Evolutionary conservation across 2,329 filamentous ascomycete genomes (phyloP).

Genomic region (Fusarium subtropicale): DNA sequence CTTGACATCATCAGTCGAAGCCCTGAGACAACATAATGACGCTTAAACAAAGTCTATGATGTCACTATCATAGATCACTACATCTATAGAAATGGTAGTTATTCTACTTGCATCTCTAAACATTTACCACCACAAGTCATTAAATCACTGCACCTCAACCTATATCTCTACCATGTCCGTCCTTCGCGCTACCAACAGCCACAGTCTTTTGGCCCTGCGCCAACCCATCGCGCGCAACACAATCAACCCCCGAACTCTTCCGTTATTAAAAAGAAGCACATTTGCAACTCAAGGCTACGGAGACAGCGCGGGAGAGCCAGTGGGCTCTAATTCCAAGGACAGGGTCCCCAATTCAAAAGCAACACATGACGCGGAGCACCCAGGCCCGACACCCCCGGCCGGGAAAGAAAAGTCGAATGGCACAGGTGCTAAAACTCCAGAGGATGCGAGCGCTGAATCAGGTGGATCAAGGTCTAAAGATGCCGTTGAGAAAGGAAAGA

Average conservation of each 20-base stretch:
- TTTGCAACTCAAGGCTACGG: constrained; percentile 1
- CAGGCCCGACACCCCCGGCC: background rate
- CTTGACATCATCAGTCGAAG: constrained; percentile 1
- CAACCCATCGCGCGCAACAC: background rate
- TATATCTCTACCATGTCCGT: background rate
- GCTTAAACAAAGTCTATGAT: constrained; percentile 2
- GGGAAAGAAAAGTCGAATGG: background rate
- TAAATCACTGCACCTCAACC: background rate
- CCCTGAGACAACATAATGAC: constrained; percentile 1
- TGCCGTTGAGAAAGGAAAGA: constrained; percentile 12
- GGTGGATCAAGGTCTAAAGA: constrained; percentile 9
- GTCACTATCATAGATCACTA: background rate
- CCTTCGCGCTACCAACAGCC: background rate
- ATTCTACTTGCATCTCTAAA: background rate
- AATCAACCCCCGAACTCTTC: background rate
- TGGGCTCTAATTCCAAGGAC: background rate
- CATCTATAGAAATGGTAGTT: background rate
- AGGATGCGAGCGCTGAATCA: constrained; percentile 8
- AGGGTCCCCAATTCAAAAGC: background rate
- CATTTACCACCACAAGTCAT: background rate
- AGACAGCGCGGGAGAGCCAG: background rate
- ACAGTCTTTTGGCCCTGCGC: background rate
- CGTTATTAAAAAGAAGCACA: background rate
- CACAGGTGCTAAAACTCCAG: background rate
- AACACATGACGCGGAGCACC: constrained; percentile 3